Conservation (phyloP, 2,329 filamentous ascomycete genomes). For the Cordyceps cicadae region DNA sequence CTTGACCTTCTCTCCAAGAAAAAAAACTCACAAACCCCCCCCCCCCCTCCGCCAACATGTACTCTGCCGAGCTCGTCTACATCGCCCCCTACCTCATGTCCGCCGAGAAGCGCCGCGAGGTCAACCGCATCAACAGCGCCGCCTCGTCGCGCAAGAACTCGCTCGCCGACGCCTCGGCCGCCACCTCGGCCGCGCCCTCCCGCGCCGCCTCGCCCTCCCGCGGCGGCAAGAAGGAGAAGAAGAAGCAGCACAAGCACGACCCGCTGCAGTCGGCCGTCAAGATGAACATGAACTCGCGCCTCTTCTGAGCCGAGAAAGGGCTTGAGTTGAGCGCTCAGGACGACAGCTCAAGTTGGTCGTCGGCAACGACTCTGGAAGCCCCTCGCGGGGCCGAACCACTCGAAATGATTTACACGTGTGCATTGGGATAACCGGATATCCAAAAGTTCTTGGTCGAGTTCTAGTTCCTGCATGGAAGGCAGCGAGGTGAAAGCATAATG, state of each 20-base stretch:
- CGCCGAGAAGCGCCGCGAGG: slow-evolving; percentile 1
- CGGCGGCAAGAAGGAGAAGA: not conserved
- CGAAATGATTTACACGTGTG: not conserved
- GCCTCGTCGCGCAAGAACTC: slow-evolving; percentile 12
- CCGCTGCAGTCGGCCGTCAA: slow-evolving; percentile 1
- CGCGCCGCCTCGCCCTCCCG: not conserved
- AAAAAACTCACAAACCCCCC: not conserved
- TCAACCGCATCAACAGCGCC: slow-evolving; percentile 8
- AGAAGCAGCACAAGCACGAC: not conserved
- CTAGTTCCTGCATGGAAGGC: not conserved
- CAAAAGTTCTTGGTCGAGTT: not conserved
- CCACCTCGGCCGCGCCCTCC: not conserved
- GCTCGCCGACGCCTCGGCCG: not conserved
- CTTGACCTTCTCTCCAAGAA: too few species aligned
- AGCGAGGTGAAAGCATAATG: not conserved
- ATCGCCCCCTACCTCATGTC: slow-evolving; percentile 11
- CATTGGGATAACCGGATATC: not conserved
- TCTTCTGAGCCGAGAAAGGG: not conserved
- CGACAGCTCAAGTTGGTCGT: too few species aligned
- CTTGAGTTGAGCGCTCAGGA: too few species aligned
- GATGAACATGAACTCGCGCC: not conserved
- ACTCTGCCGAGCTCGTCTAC: slow-evolving; percentile 11
- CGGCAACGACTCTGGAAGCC: too few species aligned
- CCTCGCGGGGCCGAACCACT: not conserved
- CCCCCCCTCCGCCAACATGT: not conserved